Evolutionary conservation across 2,329 filamentous ascomycete species (phyloP), one percentile per base, ranked within the genome.

Genomic region (Ambrosiella cleistominuta): DNA sequence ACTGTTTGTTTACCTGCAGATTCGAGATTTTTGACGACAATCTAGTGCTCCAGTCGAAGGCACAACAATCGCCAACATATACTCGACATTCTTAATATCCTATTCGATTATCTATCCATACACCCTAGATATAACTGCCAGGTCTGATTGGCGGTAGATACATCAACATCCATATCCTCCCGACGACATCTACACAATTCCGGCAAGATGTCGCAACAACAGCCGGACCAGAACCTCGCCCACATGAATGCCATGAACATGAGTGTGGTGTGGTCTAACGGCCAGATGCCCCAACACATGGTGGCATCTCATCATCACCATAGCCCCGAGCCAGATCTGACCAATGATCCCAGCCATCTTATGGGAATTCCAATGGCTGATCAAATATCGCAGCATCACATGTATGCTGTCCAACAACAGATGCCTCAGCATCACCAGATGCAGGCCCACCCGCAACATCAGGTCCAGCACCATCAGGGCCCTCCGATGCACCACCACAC

Each of bases 361-460:
- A 57, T 60, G 42, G 42, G 55, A 7, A 60, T 60, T 50, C 54
- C 39, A 19, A 60, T 60, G 59, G 49, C 59, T 1, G 51, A 55
- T 39, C 59, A 57, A 38, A 57, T 60, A 42, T 55, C 57, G 11
- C 54, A 57, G 7, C 57, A 59, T 1, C 54, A 59, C 17, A 55
- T 59, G 44, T 54, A 54, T 40, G 45, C 37, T 44, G 52, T 56
- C n/a, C 57, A 59, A 52, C 57, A 55, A 37, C 57, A 51, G 17
- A 51, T 60, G 15, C 40, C 55, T 6, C 49, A 54, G 35, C 55
- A 57, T 8, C 57, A 56, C 17, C 67, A 67, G 37, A 66, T 67
- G 13, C 55, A 55, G n/a, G n/a, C 36, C 36, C 57, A 56, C 35
- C 19, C 51, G n/a, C 59, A 60, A 42, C 59, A 55, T 15, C 13